Evolutionary conservation across 805 yeast genomes (phyloP).

Genomic region (Pichia eremophila): DNA sequence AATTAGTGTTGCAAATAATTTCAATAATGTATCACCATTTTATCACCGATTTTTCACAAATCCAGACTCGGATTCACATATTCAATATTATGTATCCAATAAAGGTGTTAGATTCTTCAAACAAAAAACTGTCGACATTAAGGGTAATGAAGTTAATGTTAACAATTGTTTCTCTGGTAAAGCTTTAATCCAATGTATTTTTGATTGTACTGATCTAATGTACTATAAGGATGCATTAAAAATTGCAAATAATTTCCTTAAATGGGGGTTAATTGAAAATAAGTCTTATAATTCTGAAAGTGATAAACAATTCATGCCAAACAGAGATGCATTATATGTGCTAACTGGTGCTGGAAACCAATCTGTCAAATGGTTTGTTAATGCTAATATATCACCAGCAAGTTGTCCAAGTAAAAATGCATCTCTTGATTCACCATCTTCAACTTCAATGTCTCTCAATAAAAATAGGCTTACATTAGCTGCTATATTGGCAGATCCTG

Average conservation of each 20-base stretch:
- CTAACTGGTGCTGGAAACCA: constrained; percentile 16
- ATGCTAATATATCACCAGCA: not conserved
- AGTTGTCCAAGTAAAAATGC: not conserved
- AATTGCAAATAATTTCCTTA: constrained; percentile 42
- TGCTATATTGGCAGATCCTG: constrained; percentile 61
- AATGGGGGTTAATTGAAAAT: constrained; percentile 35
- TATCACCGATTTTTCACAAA: constrained; percentile 73
- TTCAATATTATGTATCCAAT: constrained; percentile 65
- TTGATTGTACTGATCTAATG: constrained; percentile 78
- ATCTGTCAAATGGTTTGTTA: constrained; percentile 16
- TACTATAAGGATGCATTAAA: constrained; percentile 42
- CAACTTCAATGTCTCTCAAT: not conserved
- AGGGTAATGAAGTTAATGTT: constrained; percentile 23
- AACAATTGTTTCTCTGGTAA: constrained; percentile 62
- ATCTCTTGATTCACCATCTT: not conserved
- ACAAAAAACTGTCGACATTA: constrained; percentile 20
- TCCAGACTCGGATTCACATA: constrained; percentile 76
- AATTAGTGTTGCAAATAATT: not conserved
- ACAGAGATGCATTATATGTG: constrained; percentile 16
- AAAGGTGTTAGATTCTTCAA: constrained; percentile 56
- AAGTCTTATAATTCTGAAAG: constrained; percentile 16
- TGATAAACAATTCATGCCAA: constrained; percentile 18
- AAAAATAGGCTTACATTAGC: constrained; percentile 17
- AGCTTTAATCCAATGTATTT: constrained; percentile 75
- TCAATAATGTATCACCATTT: constrained; percentile 42